Conservation (phyloP, 2,329 filamentous ascomycete species). For the Arthroderma sp. region DNA sequence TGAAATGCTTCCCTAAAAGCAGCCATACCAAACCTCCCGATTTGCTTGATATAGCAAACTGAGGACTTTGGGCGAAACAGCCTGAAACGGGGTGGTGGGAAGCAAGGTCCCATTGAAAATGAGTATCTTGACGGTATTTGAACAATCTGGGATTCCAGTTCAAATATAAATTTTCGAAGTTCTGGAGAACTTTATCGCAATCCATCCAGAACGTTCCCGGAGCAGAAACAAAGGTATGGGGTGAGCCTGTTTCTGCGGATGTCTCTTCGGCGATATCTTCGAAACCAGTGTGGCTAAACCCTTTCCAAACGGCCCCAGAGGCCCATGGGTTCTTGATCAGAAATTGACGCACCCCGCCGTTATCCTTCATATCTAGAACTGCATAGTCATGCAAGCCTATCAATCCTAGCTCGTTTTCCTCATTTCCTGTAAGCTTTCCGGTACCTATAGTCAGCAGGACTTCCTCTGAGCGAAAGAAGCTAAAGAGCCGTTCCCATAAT, state of each 20-base stretch:
- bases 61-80: slow-evolving; percentile 55
- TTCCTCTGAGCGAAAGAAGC: slow-evolving; percentile 62
- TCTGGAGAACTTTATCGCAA: slow-evolving; percentile 71
- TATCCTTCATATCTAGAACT: slow-evolving; percentile 62
- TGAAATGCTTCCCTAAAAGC: slow-evolving; percentile 74
- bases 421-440: slow-evolving; percentile 60
- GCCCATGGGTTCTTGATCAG: slow-evolving; percentile 96
- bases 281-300: slow-evolving; percentile 10
- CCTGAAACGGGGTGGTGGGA: slow-evolving; percentile 47
- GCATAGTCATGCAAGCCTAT: slow-evolving; percentile 91
- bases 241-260: slow-evolving; percentile 8
- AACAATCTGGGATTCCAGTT: slow-evolving; percentile 95
- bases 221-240: slow-evolving; percentile 18
- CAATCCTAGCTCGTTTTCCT: slow-evolving; percentile 69
- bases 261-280: slow-evolving; percentile 7
- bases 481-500: slow-evolving; percentile 65
- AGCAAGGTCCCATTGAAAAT: slow-evolving; percentile 72
- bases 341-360: slow-evolving; percentile 50
- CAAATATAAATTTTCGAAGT: slow-evolving; percentile 91
- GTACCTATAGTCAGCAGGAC: slow-evolving; percentile 85
- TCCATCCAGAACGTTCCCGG: slow-evolving; percentile 91
- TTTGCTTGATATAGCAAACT: slow-evolving; percentile 43
- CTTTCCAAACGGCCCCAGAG: slow-evolving; percentile 42
- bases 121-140: slow-evolving; percentile 66
- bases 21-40: slow-evolving; percentile 61